These are phyloP conservation scores for Solanum sparsipilum DNA, from an alignment of 257 asterid genomes.

Conservation along the genomic window DNA sequence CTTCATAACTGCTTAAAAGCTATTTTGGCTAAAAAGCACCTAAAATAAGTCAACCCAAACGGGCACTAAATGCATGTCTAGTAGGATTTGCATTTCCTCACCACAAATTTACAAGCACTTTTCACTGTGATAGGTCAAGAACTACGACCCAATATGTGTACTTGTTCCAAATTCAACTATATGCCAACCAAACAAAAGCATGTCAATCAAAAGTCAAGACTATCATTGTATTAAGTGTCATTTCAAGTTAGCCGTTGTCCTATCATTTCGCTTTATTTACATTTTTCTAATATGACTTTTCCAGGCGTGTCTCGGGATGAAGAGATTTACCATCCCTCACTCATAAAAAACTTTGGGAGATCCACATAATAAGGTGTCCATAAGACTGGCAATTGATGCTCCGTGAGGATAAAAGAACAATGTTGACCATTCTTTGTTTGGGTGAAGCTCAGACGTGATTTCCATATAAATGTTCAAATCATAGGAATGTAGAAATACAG, in stretches of 20 bases:
- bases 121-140: not conserved
- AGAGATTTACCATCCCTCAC: conserved; percentile 27
- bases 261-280: not conserved
- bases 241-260: not conserved
- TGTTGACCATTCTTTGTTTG: conserved; percentile 1
- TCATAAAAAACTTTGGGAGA: conserved; percentile 35
- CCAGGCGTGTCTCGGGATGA: conserved; percentile 60
- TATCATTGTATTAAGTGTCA: not conserved
- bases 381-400: conserved; percentile 42
- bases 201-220: not conserved
- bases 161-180: not conserved
- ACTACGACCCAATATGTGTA: not conserved
- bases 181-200: not conserved
- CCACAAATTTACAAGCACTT: not conserved
- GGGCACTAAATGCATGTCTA: not conserved
- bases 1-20: too few relatives aligned
- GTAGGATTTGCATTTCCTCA: not conserved
- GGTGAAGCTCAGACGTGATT: not conserved
- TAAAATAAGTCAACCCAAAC: too few relatives aligned
- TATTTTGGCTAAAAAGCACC: too few relatives aligned
- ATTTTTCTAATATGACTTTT: not conserved
- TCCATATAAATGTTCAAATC: not conserved
- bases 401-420: conserved; percentile 25
- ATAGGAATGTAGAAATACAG: not conserved
- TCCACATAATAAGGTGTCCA: conserved; percentile 51